Percentiles rank a stretch among this genome's conserved stretches.
Conservation (phyloP, 1,139 yeast species). For the Saccharomyces hybrid region DNA sequence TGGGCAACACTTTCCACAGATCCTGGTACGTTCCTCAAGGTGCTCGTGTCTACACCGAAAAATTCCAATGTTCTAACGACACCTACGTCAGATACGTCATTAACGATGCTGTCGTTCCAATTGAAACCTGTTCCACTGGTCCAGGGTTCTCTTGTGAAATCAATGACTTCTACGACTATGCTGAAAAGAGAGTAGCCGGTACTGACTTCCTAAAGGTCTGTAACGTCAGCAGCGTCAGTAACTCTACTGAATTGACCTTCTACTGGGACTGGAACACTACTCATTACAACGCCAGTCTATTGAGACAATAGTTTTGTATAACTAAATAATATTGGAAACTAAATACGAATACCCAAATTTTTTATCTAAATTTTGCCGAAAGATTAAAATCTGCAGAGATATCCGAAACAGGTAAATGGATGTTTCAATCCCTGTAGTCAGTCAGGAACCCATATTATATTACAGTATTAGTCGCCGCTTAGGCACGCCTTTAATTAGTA, state of each 20-base stretch:
- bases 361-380: no score
- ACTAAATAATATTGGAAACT: background rate
- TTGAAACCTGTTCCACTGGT: conserved; percentile 45
- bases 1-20: conserved; percentile 18
- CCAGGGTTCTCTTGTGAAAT: conserved; percentile 57
- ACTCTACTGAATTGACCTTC: conserved; percentile 19
- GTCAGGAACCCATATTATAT: no score
- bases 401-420: no score
- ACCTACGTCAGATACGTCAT: conserved; percentile 45
- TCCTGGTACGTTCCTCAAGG: conserved; percentile 46
- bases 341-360: background rate
- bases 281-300: conserved; percentile 3
- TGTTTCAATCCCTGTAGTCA: no score
- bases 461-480: no score
- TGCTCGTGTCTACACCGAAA: conserved; percentile 47
- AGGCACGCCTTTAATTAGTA: no score
- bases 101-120: conserved; percentile 56
- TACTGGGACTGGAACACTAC: conserved; percentile 26
- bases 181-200: conserved; percentile 33
- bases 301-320: background rate
- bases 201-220: conserved; percentile 35
- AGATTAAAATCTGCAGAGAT: no score
- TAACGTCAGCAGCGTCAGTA: conserved; percentile 19
- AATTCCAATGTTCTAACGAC: conserved; percentile 35
- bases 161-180: conserved; percentile 35